Base-by-base conservation (phyloP, 2,329 filamentous ascomycete species). In the Seiridium cupressi region DNA sequence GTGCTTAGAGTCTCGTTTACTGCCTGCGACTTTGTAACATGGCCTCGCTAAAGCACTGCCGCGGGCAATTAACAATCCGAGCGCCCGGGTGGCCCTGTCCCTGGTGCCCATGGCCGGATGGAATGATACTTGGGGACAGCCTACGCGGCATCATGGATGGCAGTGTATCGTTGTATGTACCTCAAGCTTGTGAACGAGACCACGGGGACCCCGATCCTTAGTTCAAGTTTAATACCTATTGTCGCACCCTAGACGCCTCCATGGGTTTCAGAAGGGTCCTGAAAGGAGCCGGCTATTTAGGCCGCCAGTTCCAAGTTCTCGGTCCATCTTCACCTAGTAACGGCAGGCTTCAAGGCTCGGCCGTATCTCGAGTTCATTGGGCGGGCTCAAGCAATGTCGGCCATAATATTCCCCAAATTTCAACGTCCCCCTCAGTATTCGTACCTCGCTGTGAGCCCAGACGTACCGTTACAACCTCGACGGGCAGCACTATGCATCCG, bases 401-500 rank as follows among this genome's bases (percentile, higher is more conserved):
- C n/a, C 34, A 18, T 53, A 34, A 32, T 35, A 36, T 53, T 10
- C 49, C 49, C 34, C 49, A 32, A 57, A 32, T 40, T 18, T 48
- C 55, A 18, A 26, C 18, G 40, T 48, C 11, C 55, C 40, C 55
- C 55, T 44, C 55, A 26, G 18, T 32, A 18, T 31, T 46, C 44
- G 38, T 53, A 55, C 36, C 3, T 47, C 42, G 44, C 18, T 57
- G 44, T 26, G 18, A 57, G 42, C 55, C 55, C 55, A 51, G 55
- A 36, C 55, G n/a, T 32, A 34, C 44, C 55, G 35, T 40, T 58
- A 32, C 55, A 34, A 58, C 55, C 55, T 51, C 18, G 55, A 13
- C 46, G 46, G 55, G 46, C 46, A 58, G 49, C 44, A 51, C 44
- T 13, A 58, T 48, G 44, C 13, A n/a, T 31, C 34, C 32, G 13